A percentile compares a stretch with the other conserved stretches of the same genome.
Conservation (phyloP, 306 rosid genomes). For the Vigna angularis region DNA sequence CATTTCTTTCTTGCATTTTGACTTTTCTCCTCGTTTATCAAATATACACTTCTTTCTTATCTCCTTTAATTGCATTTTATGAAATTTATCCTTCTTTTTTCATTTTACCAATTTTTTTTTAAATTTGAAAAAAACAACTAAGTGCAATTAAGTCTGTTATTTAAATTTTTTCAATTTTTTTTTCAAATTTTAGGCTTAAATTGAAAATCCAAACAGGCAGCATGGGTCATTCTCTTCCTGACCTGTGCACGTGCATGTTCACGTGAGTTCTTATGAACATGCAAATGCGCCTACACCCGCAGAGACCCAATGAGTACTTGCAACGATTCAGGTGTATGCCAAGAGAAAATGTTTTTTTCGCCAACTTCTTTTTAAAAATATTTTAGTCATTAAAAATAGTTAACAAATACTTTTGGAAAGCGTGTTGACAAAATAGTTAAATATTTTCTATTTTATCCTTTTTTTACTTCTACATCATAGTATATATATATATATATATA, state of each 20-base stretch:
- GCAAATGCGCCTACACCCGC: not conserved
- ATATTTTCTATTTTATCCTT: no score
- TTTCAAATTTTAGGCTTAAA: not conserved
- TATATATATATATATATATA: no score
- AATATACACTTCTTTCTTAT: not conserved
- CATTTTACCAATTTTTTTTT: no score
- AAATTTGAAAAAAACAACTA: no score
- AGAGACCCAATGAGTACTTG: not conserved
- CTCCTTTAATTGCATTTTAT: not conserved
- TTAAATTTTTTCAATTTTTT: no score
- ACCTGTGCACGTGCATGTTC: not conserved
- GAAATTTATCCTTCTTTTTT: not conserved
- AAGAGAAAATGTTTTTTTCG: no score
- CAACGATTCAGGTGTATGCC: not conserved
- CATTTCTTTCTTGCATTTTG: not conserved
- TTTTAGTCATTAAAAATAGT: no score
- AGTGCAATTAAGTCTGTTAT: no score
- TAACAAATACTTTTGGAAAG: no score
- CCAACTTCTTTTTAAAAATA: no score
- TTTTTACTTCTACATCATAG: no score
- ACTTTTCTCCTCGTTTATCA: slow-evolving; percentile 16
- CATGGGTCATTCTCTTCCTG: not conserved
- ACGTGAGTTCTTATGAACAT: not conserved
- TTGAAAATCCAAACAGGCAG: not conserved
- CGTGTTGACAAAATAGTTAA: no score